Evolutionary conservation across 1,139 yeast species (phyloP), one percentile per base, ranked within the genome.

Genomic region (Blastobotrys buckinghamii): DNA sequence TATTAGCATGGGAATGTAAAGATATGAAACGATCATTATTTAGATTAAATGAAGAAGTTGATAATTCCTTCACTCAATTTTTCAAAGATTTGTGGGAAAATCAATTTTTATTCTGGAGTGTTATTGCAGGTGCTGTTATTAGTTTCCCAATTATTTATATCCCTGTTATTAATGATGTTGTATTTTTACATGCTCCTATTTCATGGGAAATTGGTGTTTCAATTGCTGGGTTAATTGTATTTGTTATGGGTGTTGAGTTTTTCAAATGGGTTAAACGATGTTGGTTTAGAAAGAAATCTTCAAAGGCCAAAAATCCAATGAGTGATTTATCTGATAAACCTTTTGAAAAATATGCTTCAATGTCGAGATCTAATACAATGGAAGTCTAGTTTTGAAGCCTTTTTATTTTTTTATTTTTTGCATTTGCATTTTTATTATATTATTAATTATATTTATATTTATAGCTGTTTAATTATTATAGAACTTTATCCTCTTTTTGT

Each of bases 1-100:
- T 89, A 27, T 72, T 87, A 50, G 96, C 96, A 1, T 88, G 95
- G 95, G 96, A 88, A 68, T 89, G 90, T 61, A 76, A 87, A 51
- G 94, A 87, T 63, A 74, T 84, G 66, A 72, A 82, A 52, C 74
- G 82, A 57, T 86, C 96, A 0, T 73, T 88, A 55, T 86, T 88
- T 67, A 70, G 73, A 47, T 83, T 85, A 89, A 77, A 82, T 55
- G 87, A 85, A 38, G 87, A 81, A 40, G 70, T 83, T 6, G 80
- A 77, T 46, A 72, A 75, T 33, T 77, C 82, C 17, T 77, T 78
- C 71, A 79, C 78, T 56, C 82, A 78, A 62, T 77, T 79, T 49
- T 69, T 73, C 58, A 71, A 66, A 53, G 92, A 84, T 63, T 67
- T 86, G 44, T 86, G 90, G 89, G 67, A 68, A 10, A 88, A 88